These are phyloP conservation scores for Moricandia arvensis DNA, from an alignment of 345 rosid genomes.

Conservation along the genomic window DNA sequence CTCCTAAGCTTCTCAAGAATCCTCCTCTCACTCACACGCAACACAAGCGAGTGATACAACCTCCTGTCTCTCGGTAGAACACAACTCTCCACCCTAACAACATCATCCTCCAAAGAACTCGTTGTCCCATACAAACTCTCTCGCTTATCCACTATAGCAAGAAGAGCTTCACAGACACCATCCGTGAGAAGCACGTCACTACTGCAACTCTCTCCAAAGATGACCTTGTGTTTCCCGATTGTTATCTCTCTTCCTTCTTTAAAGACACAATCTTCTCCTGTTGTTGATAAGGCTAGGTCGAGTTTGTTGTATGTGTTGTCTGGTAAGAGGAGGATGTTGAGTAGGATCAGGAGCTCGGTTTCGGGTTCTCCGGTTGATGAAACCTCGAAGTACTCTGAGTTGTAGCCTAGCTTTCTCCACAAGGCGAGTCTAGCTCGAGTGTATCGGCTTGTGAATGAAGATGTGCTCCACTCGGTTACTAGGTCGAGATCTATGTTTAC, in stretches of 20 bases:
- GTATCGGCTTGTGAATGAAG: conserved; percentile 57
- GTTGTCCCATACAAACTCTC: conserved; percentile 54
- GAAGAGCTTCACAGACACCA: conserved; percentile 60
- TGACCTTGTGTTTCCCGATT: conserved; percentile 36
- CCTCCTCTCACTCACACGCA: conserved; percentile 71
- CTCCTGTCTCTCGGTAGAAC: conserved; percentile 49
- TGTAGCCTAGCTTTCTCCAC: conserved; percentile 65
- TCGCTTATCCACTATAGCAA: conserved; percentile 60
- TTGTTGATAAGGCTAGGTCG: conserved; percentile 49
- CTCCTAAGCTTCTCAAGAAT: conserved; percentile 66
- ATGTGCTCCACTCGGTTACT: conserved; percentile 64
- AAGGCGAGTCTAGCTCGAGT: conserved; percentile 63
- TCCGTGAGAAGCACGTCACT: conserved; percentile 53
- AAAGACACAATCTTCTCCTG: background rate
- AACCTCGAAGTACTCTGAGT: conserved; percentile 78
- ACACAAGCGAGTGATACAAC: conserved; percentile 53
- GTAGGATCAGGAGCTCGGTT: conserved; percentile 58
- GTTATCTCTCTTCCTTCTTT: conserved; percentile 36
- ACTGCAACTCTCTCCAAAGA: conserved; percentile 32
- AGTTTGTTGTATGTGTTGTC: conserved; percentile 49
- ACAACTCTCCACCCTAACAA: conserved; percentile 43
- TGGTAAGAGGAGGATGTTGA: conserved; percentile 58
- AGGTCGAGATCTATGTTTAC: conserved; percentile 84
- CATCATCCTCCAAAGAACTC: conserved; percentile 47
- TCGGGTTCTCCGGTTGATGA: conserved; percentile 71